Conservation (phyloP, 331 rosid species). For the Dryas integrifolia region DNA sequence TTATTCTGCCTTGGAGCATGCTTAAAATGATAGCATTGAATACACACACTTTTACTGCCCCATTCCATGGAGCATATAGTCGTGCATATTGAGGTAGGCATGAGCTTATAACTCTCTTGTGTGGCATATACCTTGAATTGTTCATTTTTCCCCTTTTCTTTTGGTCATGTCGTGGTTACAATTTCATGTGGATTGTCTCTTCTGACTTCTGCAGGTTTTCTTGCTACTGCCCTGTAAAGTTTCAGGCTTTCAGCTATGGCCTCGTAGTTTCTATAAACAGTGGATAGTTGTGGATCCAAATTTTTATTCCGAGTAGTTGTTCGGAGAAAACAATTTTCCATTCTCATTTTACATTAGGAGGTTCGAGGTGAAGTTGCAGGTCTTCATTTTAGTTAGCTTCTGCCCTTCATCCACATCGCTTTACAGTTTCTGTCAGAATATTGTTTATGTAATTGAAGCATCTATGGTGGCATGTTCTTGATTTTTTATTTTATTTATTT, state of each 20-base stretch:
- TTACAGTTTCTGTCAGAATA: slow-evolving; percentile 19
- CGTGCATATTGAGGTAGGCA: slow-evolving; percentile 41
- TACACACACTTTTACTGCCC: slow-evolving; percentile 23
- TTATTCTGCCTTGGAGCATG: slow-evolving; percentile 55
- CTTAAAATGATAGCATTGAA: slow-evolving; percentile 25
- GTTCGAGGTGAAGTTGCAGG: slow-evolving; percentile 42
- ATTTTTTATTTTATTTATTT: slow-evolving; percentile 5
- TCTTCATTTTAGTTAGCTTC: slow-evolving; percentile 31
- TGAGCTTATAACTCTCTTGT: neutral
- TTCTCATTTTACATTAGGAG: slow-evolving; percentile 27
- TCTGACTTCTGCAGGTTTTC: slow-evolving; percentile 43
- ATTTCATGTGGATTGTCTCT: slow-evolving; percentile 12
- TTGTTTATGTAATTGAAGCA: slow-evolving; percentile 30
- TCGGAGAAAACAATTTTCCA: slow-evolving; percentile 10
- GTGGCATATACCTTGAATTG: neutral
- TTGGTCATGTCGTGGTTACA: neutral
- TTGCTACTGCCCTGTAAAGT: slow-evolving; percentile 20
- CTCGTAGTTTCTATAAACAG: slow-evolving; percentile 14
- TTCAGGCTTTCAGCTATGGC: slow-evolving; percentile 12
- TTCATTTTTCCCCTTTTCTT: neutral
- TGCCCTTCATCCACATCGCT: slow-evolving; percentile 30
- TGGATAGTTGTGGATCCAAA: slow-evolving; percentile 10
- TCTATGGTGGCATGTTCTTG: slow-evolving; percentile 20
- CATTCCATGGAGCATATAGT: slow-evolving; percentile 23
- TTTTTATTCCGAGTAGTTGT: slow-evolving; percentile 17